phyloP scores from a whole-genome alignment of 805 yeast genomes.

The Wickerhamiella musiphila region DNA sequence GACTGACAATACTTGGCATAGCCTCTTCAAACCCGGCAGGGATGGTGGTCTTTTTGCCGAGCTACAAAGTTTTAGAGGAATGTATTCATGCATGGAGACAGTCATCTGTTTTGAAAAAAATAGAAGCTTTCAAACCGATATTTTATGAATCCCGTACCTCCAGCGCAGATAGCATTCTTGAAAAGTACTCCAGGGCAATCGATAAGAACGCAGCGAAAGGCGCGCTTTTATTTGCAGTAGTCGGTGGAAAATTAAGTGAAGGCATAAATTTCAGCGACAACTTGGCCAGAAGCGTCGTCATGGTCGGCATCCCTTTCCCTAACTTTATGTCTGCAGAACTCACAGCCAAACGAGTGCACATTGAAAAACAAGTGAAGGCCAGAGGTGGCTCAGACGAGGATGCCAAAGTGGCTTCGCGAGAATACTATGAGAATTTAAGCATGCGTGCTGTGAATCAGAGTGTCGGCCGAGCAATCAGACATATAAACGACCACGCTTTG shows the following conservation, averaged over 20 bases:
- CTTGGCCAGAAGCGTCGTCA: constrained; percentile 70
- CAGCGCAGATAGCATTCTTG: constrained; percentile 30
- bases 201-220: constrained; percentile 23
- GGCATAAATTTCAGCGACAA: constrained; percentile 84
- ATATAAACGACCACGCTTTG: constrained; percentile 60
- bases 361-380: constrained; percentile 34
- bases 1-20: constrained; percentile 30
- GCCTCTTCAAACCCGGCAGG: constrained; percentile 45
- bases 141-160: constrained; percentile 38
- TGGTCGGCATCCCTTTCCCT: constrained; percentile 84
- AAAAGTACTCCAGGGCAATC: constrained; percentile 25
- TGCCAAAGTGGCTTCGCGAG: constrained; percentile 28
- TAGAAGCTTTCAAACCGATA: constrained; percentile 21
- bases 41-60: constrained; percentile 67
- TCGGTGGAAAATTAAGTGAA: constrained; percentile 84
- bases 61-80: constrained; percentile 52
- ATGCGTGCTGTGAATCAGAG: constrained; percentile 87
- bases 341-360: constrained; percentile 47
- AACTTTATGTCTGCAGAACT: constrained; percentile 69
- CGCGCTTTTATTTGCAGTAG: constrained; percentile 64
- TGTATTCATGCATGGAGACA: constrained; percentile 37
- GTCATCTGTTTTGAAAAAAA: constrained; percentile 14
- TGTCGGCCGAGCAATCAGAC: constrained; percentile 83
- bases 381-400: constrained; percentile 29
- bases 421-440: constrained; percentile 66